Conservation (phyloP, 2,329 filamentous ascomycete species). For the Colletotrichum salicis region DNA sequence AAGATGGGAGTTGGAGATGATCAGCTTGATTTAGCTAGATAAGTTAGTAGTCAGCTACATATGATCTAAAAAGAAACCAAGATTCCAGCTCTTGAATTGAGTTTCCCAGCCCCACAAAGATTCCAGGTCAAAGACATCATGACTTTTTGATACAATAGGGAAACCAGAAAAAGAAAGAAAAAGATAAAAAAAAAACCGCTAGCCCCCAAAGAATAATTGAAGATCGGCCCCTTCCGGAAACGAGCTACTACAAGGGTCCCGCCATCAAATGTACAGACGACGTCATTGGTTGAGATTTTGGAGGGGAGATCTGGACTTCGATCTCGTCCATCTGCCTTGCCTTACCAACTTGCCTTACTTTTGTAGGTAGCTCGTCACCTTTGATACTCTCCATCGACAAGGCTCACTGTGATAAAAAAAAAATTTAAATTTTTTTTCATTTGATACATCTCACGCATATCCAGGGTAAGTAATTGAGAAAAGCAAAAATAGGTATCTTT, state of each 20-base stretch:
- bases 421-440: no score
- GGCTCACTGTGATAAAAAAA: neutral
- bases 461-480: no score
- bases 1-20: no score
- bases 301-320: neutral
- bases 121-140: conserved; percentile 36
- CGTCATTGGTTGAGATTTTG: conserved; percentile 29
- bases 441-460: no score
- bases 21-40: neutral
- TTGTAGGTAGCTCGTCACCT: neutral
- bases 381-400: neutral
- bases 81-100: neutral
- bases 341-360: no score
- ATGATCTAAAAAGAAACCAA: neutral
- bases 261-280: conserved; percentile 6
- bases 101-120: conserved; percentile 5
- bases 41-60: neutral
- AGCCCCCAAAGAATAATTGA: neutral
- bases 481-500: neutral
- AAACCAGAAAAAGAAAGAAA: neutral
- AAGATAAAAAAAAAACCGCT: no score
- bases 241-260: neutral
- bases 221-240: neutral
- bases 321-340: neutral
- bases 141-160: conserved; percentile 24